These are phyloP conservation scores for Anastatica hierochuntica DNA, from an alignment of 345 rosid species.

Conservation along the genomic window DNA sequence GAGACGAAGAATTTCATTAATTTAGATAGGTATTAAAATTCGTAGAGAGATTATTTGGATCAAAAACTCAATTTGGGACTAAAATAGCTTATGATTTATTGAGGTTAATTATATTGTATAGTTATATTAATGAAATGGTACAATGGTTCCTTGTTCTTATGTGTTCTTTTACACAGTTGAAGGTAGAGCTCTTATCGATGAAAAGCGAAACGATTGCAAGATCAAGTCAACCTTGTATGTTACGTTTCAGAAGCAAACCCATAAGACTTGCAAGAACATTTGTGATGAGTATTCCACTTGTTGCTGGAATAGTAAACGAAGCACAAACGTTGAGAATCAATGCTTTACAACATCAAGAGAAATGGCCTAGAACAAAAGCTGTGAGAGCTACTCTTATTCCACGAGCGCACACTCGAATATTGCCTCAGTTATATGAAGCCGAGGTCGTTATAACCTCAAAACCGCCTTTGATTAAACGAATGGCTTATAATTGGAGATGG, in stretches of 20 bases:
- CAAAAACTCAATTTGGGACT: no score
- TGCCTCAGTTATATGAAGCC: slow-evolving; percentile 66
- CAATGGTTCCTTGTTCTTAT: background rate
- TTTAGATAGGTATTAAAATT: no score
- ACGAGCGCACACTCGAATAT: slow-evolving; percentile 40
- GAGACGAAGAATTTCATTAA: no score
- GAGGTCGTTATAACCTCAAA: slow-evolving; percentile 40
- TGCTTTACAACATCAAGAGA: slow-evolving; percentile 44
- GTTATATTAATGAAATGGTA: no score
- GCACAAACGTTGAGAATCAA: slow-evolving; percentile 44
- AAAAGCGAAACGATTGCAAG: slow-evolving; percentile 38
- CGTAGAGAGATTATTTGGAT: no score
- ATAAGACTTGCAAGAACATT: slow-evolving; percentile 45
- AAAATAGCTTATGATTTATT: no score
- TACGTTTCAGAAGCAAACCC: slow-evolving; percentile 55
- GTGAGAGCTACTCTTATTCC: slow-evolving; percentile 52
- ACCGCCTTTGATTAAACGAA: slow-evolving; percentile 54
- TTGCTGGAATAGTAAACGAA: slow-evolving; percentile 54
- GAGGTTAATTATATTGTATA: background rate
- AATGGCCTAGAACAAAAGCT: slow-evolving; percentile 43
- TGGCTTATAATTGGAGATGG: slow-evolving; percentile 74
- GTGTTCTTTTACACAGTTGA: slow-evolving; percentile 34
- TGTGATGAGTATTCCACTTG: slow-evolving; percentile 46
- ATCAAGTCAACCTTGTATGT: slow-evolving; percentile 71
- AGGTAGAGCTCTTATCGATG: slow-evolving; percentile 44